These are phyloP conservation scores for Agarophyton chilense DNA, from an alignment of 23 red algal species.

Conservation along the genomic window DNA sequence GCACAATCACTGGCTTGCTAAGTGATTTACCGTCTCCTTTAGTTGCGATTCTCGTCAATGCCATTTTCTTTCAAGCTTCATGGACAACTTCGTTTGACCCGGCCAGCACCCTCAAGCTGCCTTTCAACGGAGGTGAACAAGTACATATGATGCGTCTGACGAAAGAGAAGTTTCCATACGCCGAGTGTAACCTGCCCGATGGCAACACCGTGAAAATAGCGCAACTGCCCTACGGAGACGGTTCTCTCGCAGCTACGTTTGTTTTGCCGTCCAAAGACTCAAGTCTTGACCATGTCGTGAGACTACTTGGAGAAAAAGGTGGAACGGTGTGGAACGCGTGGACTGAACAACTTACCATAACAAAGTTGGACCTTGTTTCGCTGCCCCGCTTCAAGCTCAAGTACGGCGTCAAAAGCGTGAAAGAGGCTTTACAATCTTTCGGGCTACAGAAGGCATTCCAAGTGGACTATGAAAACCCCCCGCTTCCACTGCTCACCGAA, in stretches of 20 bases:
- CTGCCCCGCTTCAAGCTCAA: conserved; percentile 38
- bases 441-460: conserved; percentile 35
- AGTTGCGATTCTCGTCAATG: conserved; percentile 53
- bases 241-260: conserved; percentile 14
- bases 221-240: conserved; percentile 34
- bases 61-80: conserved; percentile 43
- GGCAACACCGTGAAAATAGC: not conserved
- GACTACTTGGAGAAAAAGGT: not conserved
- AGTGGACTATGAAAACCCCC: not conserved
- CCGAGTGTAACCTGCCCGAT: not conserved
- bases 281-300: conserved; percentile 23
- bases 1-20: conserved; percentile 21
- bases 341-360: not conserved
- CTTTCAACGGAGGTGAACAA: conserved; percentile 3
- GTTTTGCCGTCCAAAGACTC: conserved; percentile 1
- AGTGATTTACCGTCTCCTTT: not conserved
- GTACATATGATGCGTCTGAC: conserved; percentile 20
- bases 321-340: conserved; percentile 3
- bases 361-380: conserved; percentile 11
- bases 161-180: conserved; percentile 15
- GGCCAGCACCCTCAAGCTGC: not conserved
- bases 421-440: not conserved
- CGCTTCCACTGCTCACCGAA: conserved; percentile 1
- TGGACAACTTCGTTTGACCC: conserved; percentile 50
- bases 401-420: conserved; percentile 45